Evolutionary conservation across 2,329 filamentous ascomycete species (phyloP).

Genomic region (Colletotrichum tropicicola): DNA sequence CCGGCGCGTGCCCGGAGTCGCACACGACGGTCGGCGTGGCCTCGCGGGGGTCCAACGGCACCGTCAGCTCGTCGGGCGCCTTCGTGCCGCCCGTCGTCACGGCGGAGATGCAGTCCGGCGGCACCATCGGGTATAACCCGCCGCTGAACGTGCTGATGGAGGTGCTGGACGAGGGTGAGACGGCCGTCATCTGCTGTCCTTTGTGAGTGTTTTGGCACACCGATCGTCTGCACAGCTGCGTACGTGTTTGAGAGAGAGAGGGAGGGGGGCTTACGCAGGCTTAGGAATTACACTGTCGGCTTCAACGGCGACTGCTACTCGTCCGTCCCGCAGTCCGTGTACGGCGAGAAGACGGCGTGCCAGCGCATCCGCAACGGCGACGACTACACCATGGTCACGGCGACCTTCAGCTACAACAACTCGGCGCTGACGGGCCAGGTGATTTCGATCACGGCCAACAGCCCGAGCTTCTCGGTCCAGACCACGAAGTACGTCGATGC

Average conservation of each 20-base stretch:
- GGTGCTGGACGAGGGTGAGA: background rate
- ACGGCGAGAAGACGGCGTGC: background rate
- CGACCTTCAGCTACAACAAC: slow-evolving; percentile 14
- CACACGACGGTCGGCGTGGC: slow-evolving; percentile 36
- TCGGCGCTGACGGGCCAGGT: background rate
- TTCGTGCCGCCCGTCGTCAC: background rate
- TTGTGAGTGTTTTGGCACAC: background rate
- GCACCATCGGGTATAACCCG: background rate
- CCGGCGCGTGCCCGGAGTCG: slow-evolving; percentile 33
- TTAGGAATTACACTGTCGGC: background rate
- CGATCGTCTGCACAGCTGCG: background rate
- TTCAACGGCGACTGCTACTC: slow-evolving; percentile 2
- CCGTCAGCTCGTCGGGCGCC: slow-evolving; percentile 6
- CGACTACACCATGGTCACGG: background rate
- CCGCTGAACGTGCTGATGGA: slow-evolving; percentile 13
- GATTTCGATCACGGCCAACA: background rate
- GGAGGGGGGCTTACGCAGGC: accelerated
- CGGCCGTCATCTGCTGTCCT: slow-evolving; percentile 7
- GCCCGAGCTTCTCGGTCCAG: background rate
- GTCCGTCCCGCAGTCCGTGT: background rate
- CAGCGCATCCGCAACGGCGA: background rate
- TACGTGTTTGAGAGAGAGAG: too few relatives aligned
- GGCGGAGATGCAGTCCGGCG: background rate
- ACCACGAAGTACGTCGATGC: background rate
- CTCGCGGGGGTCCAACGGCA: background rate